These are phyloP conservation scores for Fusarium floridanum DNA, from an alignment of 2,329 filamentous ascomycete species.

Conservation along the genomic window DNA sequence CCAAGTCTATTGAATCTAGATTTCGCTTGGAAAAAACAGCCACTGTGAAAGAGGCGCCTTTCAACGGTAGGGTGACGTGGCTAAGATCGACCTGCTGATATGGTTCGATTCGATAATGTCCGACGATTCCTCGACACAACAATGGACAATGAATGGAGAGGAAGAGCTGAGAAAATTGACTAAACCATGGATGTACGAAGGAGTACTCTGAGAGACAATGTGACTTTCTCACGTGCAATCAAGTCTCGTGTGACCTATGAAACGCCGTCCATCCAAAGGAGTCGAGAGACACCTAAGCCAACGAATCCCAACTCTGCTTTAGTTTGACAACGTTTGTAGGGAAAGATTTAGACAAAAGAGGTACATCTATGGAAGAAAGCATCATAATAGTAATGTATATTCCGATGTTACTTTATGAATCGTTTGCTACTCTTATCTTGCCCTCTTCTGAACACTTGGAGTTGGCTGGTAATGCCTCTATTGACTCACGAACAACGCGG, in stretches of 20 bases:
- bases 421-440: too few species aligned
- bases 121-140: not conserved
- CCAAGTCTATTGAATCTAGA: not conserved
- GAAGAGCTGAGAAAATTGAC: too few species aligned
- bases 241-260: too few species aligned
- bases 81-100: not conserved
- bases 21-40: not conserved
- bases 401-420: too few species aligned
- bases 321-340: too few species aligned
- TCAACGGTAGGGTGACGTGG: not conserved
- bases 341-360: too few species aligned
- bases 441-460: too few species aligned
- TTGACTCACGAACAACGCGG: not conserved
- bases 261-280: not conserved
- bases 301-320: too few species aligned
- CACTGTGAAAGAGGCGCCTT: not conserved
- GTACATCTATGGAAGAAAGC: too few species aligned
- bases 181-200: not conserved
- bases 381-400: too few species aligned
- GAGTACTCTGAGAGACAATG: accelerated
- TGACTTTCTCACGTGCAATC: not conserved
- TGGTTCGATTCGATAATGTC: not conserved
- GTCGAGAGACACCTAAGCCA: not conserved
- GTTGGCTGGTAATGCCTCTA: too few species aligned
- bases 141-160: not conserved